Base-by-base conservation (phyloP, 768 basidiomycete species). In the Leccinum barrowsii region DNA sequence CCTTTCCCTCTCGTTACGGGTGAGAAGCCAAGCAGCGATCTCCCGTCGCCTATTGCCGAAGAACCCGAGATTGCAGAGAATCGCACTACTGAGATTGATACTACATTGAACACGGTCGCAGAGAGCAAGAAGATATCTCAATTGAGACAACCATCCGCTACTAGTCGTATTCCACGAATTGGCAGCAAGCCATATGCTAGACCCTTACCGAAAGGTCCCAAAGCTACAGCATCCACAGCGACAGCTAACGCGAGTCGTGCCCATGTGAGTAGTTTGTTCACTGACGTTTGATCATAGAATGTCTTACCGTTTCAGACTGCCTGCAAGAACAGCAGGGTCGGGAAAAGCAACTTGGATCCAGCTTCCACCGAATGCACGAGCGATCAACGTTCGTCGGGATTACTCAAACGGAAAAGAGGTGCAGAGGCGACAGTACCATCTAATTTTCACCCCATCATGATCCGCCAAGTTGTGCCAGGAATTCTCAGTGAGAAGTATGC, bases 151-250 rank as follows among this genome's bases (percentile, higher is more conserved):
- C 70, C 75, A 7, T 64, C 70, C 24, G 46, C 32, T n/a, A 78
- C 75, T 1, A 85, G 86, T 69, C 78, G 78, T 67, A 87, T 87
- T 63, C 86, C 86, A 17, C 78, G 86, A 58, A 82, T 84, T 44
- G 78, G 78, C 35, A 70, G 69, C 24, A 87, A 86, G 55, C 86
- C 85, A 3, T 87, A 87, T 69, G 72, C 78, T 30, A 77, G 82
- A 58, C 76, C 76, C 52, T 53, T 32, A 19, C 30, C 63, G 8
- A 59, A 55, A 34, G 55, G 53, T 10, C 60, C 48, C 48, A 65
- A 34, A 37, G 17, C 17, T 32, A 26, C 50, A n/a, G 15, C 28
- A 34, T 52, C n/a, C 40, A 48, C 62, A 21, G 58, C 60, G 40
- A 61, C 56, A n/a, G 21, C 34, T 34, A 51, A 50, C 28, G 10